A percentile compares a stretch with the other conserved stretches of the same genome.
These are phyloP conservation scores for Rhodotorula sp. DNA, from an alignment of 1,284 basidiomycete genomes.

Conservation along the genomic window DNA sequence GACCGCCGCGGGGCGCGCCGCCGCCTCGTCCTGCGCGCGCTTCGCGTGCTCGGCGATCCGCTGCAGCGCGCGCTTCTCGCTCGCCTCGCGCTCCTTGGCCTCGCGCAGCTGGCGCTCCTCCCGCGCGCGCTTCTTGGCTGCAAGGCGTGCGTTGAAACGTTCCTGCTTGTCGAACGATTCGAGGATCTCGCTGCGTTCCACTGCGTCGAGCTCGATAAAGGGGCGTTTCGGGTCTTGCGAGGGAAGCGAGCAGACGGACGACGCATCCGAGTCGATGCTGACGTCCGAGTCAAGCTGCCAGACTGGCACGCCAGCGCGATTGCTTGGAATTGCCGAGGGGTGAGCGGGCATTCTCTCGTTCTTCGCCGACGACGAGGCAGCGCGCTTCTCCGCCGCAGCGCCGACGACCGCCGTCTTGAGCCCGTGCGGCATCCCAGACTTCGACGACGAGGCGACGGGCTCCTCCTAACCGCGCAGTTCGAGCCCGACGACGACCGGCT, in stretches of 20 bases:
- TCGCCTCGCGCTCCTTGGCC: neutral
- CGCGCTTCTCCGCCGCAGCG: neutral
- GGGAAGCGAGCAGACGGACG: neutral
- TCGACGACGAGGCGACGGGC: neutral
- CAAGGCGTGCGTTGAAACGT: neutral
- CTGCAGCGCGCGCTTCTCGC: neutral
- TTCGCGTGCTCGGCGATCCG: neutral
- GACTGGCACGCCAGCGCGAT: too few species aligned
- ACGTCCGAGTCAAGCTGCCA: neutral
- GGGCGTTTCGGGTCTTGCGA: neutral
- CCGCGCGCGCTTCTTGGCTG: neutral
- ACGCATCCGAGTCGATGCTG: neutral
- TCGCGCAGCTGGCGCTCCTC: neutral
- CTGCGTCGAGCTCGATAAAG: neutral
- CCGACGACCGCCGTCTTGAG: neutral
- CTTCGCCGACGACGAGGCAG: neutral
- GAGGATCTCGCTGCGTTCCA: neutral
- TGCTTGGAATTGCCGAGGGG: too few species aligned
- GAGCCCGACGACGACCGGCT: neutral
- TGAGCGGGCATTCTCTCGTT: neutral
- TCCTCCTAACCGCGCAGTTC: neutral
- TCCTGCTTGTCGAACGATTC: neutral
- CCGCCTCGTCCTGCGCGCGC: neutral
- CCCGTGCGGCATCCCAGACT: neutral
- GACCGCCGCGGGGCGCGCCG: neutral